Evolutionary conservation across 129 eudicot species (phyloP).

Genomic region (Ambrosia trifida): DNA sequence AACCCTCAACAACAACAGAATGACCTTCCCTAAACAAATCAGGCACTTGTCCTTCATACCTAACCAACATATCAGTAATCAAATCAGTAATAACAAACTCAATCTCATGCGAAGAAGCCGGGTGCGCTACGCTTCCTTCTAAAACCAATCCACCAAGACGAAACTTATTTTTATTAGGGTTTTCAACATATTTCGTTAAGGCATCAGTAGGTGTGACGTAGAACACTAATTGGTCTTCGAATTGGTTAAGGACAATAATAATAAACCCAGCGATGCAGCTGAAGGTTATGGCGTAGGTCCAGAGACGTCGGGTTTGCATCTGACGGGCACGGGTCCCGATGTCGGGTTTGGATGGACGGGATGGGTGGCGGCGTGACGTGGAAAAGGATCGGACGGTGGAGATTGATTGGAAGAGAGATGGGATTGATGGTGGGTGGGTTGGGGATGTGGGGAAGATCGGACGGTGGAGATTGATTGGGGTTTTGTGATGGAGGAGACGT

Average conservation of each 20-base stretch:
- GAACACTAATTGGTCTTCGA: conserved; percentile 83
- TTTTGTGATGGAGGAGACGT: conserved; percentile 18
- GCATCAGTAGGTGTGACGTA: conserved; percentile 90
- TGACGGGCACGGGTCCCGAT: conserved; percentile 90
- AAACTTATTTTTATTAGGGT: conserved; percentile 66
- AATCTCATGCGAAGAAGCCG: conserved; percentile 59
- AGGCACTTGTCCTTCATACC: conserved; percentile 82
- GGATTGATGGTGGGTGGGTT: neutral
- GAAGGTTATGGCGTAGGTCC: conserved; percentile 84
- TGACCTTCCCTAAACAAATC: conserved; percentile 94
- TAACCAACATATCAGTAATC: conserved; percentile 75
- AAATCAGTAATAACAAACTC: conserved; percentile 87
- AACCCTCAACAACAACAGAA: conserved; percentile 96
- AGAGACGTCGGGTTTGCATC: conserved; percentile 83
- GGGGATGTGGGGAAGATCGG: conserved; percentile 26
- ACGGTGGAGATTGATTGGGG: conserved; percentile 19
- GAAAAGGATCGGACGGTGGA: conserved; percentile 43
- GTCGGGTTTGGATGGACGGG: conserved; percentile 43
- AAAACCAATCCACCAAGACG: conserved; percentile 85
- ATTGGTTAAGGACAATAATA: conserved; percentile 71
- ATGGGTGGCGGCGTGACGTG: conserved; percentile 53
- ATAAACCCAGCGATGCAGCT: conserved; percentile 85
- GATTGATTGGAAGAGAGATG: conserved; percentile 24
- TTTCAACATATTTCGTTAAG: conserved; percentile 44
- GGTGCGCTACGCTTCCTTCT: conserved; percentile 62